Base-by-base conservation (phyloP, 2,329 filamentous ascomycete species). In the Microcyclospora tardicrescens region DNA sequence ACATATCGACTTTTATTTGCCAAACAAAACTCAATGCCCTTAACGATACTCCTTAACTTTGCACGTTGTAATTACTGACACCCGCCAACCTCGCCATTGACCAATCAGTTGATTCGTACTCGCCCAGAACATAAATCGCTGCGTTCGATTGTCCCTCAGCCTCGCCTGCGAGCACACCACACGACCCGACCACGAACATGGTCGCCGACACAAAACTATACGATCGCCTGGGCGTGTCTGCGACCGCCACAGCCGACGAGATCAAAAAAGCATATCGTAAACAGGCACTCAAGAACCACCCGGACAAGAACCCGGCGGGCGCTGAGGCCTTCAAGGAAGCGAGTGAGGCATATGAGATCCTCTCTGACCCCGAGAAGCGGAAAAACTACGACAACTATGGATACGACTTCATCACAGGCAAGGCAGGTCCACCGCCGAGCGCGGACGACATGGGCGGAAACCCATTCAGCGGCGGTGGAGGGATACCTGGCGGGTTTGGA, bases 291-390 rank as follows among this genome's bases (percentile, higher is more conserved):
- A 61, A 61, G 48, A 87, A 78, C 65, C 91, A 98, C 58, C 91
- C 91, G 6, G 91, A 98, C 70, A 98, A 96, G 72, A 98, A 96
- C 72, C 78, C 86, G 24, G 67, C 77, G 37, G 84, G 89, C 8
- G 71, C 77, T 43, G 91, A 96, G 60, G 95, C 89, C 64, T 98
- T 98, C 72, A 98, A 98, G 67, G 91, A 96, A 61, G 83, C 86
- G 48, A 94, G 86, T 1, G 87, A 96, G 66, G 91, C 91, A 41
- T 98, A 95, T 67, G 91, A 98, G 66, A 93, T 98, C 52, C 78
- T 98, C 2, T 93, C 85, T 44, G 91, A 98, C 55, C 87, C 89
- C 43, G 87, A 96, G 60, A 98, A 96, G 66, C 81, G 91, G 55
- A 91, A 93, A 63, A 79, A 80, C 32, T 98, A 98, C 61, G 91